Evolutionary conservation across 371 early-diverging fungal species (phyloP).

Genomic region (Saksenaea oblongispora): DNA sequence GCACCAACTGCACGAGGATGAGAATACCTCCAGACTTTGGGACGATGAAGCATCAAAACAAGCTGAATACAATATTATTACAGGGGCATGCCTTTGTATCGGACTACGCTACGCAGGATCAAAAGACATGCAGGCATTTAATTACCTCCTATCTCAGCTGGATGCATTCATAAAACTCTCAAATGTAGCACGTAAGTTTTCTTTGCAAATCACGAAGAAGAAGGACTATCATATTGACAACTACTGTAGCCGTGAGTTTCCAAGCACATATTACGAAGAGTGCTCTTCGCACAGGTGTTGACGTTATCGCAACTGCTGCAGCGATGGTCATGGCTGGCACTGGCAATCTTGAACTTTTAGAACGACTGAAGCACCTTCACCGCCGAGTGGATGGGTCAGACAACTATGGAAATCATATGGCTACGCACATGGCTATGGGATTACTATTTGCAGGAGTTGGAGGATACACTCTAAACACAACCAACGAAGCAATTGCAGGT

Average conservation of each 20-base stretch:
- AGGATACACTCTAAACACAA: slow-evolving; percentile 69
- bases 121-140: slow-evolving; percentile 52
- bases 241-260: slow-evolving; percentile 40
- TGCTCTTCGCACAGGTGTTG: slow-evolving; percentile 60
- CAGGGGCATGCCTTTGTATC: slow-evolving; percentile 81
- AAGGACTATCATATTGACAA: neutral
- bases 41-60: slow-evolving; percentile 52
- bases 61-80: slow-evolving; percentile 63
- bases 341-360: slow-evolving; percentile 65
- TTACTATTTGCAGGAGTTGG: slow-evolving; percentile 84
- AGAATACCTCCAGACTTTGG: slow-evolving; percentile 10
- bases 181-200: slow-evolving; percentile 33
- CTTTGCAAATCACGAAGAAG: slow-evolving; percentile 8
- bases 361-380: slow-evolving; percentile 58
- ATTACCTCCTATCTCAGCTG: slow-evolving; percentile 48
- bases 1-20: neutral
- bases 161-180: slow-evolving; percentile 52
- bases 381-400: slow-evolving; percentile 34
- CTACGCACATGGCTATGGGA: slow-evolving; percentile 82
- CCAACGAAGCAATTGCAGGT: slow-evolving; percentile 69
- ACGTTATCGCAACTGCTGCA: slow-evolving; percentile 64
- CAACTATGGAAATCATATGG: slow-evolving; percentile 84
- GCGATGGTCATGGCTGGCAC: slow-evolving; percentile 85
- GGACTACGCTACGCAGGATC: slow-evolving; percentile 85
- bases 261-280: slow-evolving; percentile 60